phyloP scores from a whole-genome alignment of 495 filamentous ascomycete species.

The Hyaloscypha variabilis region DNA sequence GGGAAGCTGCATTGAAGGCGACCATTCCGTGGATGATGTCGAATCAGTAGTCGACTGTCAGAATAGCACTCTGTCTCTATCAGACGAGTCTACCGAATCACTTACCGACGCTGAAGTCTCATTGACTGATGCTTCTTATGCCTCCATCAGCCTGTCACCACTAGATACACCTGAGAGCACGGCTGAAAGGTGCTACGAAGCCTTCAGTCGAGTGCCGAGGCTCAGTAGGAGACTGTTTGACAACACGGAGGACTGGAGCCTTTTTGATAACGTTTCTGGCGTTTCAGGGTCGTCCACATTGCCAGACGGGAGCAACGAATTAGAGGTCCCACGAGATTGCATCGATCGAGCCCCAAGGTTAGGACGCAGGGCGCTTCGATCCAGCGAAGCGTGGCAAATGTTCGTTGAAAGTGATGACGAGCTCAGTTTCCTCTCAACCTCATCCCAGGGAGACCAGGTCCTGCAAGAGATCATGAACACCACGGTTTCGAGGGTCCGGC shows the following conservation, averaged over 20 bases:
- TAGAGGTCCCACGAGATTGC: not conserved
- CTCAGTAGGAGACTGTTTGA: not conserved
- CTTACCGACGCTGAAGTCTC: not conserved
- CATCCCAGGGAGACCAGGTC: slow-evolving; percentile 11
- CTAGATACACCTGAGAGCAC: not conserved
- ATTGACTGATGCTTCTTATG: not conserved
- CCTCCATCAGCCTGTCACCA: not conserved
- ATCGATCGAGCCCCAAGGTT: slow-evolving; percentile 27
- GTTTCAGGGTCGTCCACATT: not conserved
- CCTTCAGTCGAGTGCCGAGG: not conserved
- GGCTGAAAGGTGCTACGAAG: not conserved
- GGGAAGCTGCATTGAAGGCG: not conserved
- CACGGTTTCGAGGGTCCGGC: not conserved
- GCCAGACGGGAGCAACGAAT: slow-evolving; percentile 2
- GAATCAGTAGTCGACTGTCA: not conserved
- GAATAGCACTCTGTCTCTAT: not conserved
- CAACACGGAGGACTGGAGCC: not conserved
- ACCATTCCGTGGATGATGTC: not conserved
- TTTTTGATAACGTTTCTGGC: slow-evolving; percentile 4
- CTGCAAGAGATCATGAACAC: slow-evolving; percentile 23
- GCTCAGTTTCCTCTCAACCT: slow-evolving; percentile 27
- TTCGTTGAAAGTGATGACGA: slow-evolving; percentile 32
- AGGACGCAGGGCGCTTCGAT: slow-evolving; percentile 22
- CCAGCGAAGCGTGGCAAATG: slow-evolving; percentile 23
- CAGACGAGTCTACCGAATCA: not conserved